Evolutionary conservation across 805 yeast genomes (phyloP).

Genomic region (Zygoascus tannicola): DNA sequence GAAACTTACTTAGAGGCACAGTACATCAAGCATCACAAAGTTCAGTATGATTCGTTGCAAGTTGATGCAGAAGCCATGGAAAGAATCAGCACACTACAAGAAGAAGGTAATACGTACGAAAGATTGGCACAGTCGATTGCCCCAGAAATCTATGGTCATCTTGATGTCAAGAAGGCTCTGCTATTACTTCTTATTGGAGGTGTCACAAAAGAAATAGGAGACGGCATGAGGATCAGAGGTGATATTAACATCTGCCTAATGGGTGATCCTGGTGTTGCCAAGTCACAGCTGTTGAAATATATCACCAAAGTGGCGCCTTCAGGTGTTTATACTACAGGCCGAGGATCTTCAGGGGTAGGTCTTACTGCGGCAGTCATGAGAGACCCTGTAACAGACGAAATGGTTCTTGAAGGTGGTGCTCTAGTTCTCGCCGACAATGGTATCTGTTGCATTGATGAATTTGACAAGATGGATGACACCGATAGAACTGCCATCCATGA

Average conservation of each 20-base stretch:
- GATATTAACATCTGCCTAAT: slow-evolving; percentile 90
- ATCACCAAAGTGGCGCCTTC: slow-evolving; percentile 90
- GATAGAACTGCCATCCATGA: slow-evolving; percentile 98
- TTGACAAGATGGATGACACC: slow-evolving; percentile 95
- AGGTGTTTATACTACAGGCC: slow-evolving; percentile 95
- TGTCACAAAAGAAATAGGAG: slow-evolving; percentile 88
- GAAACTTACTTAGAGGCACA: slow-evolving; percentile 92
- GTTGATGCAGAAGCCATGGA: slow-evolving; percentile 47
- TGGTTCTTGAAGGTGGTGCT: slow-evolving; percentile 98
- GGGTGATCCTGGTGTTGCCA: slow-evolving; percentile 99
- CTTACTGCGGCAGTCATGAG: slow-evolving; percentile 98
- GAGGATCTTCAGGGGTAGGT: slow-evolving; percentile 98
- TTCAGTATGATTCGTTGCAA: slow-evolving; percentile 63
- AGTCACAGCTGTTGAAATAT: slow-evolving; percentile 87
- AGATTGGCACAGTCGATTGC: slow-evolving; percentile 83
- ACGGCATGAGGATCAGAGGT: slow-evolving; percentile 96
- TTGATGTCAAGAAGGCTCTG: slow-evolving; percentile 86
- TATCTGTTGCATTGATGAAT: slow-evolving; percentile 97
- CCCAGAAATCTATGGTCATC: slow-evolving; percentile 93
- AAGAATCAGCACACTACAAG: slow-evolving; percentile 46
- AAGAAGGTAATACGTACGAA: slow-evolving; percentile 65
- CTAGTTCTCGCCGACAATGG: slow-evolving; percentile 95
- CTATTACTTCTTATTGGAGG: slow-evolving; percentile 85
- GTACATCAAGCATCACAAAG: slow-evolving; percentile 75
- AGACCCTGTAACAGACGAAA: slow-evolving; percentile 98